Evolutionary conservation across 345 rosid species (phyloP).

Genomic region (Rhizophora mangle): DNA sequence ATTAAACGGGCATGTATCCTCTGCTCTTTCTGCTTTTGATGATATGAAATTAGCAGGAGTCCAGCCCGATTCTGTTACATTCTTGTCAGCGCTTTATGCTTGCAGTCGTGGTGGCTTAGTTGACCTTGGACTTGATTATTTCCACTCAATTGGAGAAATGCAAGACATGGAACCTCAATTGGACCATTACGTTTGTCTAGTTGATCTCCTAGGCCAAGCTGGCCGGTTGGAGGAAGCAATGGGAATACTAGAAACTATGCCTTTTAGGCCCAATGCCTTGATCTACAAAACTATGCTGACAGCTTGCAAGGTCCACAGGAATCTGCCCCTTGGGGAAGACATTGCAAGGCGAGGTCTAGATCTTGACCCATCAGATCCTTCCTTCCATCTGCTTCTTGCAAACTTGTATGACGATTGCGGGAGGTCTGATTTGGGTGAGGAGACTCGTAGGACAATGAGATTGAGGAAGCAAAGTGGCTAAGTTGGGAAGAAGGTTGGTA

Average conservation of each 20-base stretch:
- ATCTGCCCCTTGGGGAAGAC: conserved; percentile 55
- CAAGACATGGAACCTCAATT: conserved; percentile 42
- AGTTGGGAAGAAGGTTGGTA: neutral
- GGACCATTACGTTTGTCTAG: conserved; percentile 54
- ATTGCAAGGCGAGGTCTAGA: conserved; percentile 59
- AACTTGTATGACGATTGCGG: conserved; percentile 47
- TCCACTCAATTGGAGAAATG: conserved; percentile 38
- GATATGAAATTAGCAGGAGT: conserved; percentile 61
- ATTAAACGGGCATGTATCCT: conserved; percentile 42
- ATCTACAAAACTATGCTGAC: conserved; percentile 53
- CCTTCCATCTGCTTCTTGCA: conserved; percentile 48
- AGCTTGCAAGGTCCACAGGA: conserved; percentile 50
- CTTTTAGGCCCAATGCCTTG: conserved; percentile 40
- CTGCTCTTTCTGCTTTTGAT: conserved; percentile 60
- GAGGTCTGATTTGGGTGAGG: conserved; percentile 40
- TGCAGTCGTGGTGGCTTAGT: conserved; percentile 52
- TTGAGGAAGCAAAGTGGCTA: neutral
- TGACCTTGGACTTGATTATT: conserved; percentile 53
- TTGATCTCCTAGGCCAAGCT: conserved; percentile 52
- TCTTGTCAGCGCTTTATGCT: conserved; percentile 44
- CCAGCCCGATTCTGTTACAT: conserved; percentile 52
- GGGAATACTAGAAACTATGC: conserved; percentile 48
- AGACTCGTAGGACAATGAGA: conserved; percentile 37
- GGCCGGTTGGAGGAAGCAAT: conserved; percentile 62
- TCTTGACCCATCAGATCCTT: conserved; percentile 47